A percentile compares a stretch with the other conserved stretches of the same genome.
These are phyloP conservation scores for Magnusiomyces paraingens DNA, from an alignment of 1,139 yeast genomes.

Conservation along the genomic window DNA sequence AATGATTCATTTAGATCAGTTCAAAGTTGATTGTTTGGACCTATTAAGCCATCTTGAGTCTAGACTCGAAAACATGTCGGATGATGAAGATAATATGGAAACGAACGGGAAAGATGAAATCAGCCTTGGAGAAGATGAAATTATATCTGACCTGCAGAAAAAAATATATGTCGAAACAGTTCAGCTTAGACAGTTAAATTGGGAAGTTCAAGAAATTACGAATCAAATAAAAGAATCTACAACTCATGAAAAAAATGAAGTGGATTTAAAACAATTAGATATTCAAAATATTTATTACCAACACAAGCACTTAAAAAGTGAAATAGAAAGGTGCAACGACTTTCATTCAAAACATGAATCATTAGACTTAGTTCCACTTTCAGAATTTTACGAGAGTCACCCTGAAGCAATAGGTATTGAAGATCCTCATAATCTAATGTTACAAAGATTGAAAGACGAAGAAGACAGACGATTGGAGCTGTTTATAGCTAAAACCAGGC, in stretches of 20 bases:
- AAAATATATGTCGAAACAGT: slow-evolving; percentile 22
- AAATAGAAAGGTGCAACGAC: slow-evolving; percentile 28
- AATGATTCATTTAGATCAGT: neutral
- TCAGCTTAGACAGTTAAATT: slow-evolving; percentile 24
- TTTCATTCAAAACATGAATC: slow-evolving; percentile 26
- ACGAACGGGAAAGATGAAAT: neutral
- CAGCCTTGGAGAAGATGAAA: neutral
- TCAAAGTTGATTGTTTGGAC: neutral
- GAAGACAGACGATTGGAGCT: slow-evolving; percentile 26
- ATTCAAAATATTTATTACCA: slow-evolving; percentile 32
- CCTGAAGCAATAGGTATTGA: slow-evolving; percentile 21
- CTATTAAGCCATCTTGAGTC: neutral
- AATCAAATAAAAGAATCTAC: slow-evolving; percentile 23
- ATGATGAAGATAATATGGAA: neutral
- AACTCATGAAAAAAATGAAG: slow-evolving; percentile 22
- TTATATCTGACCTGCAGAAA: slow-evolving; percentile 16
- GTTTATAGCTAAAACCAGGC: slow-evolving; percentile 24
- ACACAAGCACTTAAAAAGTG: slow-evolving; percentile 29
- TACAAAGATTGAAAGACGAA: slow-evolving; percentile 32
- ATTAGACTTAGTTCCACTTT: slow-evolving; percentile 30
- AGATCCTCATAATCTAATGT: slow-evolving; percentile 25
- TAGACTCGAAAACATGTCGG: neutral
- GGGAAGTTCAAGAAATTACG: slow-evolving; percentile 25
- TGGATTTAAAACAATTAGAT: slow-evolving; percentile 28
- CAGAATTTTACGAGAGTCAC: slow-evolving; percentile 26